Conservation (phyloP, 768 basidiomycete genomes). For the Neoboletus brunneissimus region DNA sequence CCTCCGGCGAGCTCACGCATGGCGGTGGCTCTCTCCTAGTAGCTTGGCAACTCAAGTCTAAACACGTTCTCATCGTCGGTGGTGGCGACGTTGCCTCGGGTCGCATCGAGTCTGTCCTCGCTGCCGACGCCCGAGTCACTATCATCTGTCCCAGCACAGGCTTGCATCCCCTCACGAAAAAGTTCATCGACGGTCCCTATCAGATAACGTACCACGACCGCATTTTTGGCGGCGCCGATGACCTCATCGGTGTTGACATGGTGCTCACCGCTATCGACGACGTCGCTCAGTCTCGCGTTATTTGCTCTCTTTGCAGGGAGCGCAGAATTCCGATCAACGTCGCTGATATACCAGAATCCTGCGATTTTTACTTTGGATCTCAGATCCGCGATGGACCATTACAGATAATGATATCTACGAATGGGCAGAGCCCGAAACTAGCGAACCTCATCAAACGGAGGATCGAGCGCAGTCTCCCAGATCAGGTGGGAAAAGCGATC, state of each 20-base stretch:
- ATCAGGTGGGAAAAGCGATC: slow-evolving; percentile 73
- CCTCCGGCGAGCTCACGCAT: slow-evolving; percentile 4
- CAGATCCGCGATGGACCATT: slow-evolving; percentile 88
- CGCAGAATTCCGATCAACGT: slow-evolving; percentile 86
- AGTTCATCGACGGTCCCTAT: slow-evolving; percentile 43
- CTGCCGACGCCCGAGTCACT: slow-evolving; percentile 73
- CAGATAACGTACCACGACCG: slow-evolving; percentile 72
- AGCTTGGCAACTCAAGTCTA: slow-evolving; percentile 89
- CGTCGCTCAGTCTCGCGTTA: slow-evolving; percentile 63
- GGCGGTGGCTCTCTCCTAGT: slow-evolving; percentile 79
- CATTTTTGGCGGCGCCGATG: slow-evolving; percentile 58
- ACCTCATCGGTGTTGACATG: slow-evolving; percentile 74
- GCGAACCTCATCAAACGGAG: slow-evolving; percentile 76
- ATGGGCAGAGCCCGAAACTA: slow-evolving; percentile 88
- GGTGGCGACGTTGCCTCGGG: slow-evolving; percentile 91
- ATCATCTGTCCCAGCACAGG: slow-evolving; percentile 71
- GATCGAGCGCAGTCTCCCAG: slow-evolving; percentile 68
- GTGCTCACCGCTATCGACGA: slow-evolving; percentile 94
- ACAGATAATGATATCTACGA: slow-evolving; percentile 95
- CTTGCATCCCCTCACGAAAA: slow-evolving; percentile 57
- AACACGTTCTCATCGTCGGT: slow-evolving; percentile 86
- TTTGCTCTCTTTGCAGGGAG: slow-evolving; percentile 65
- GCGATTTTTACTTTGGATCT: slow-evolving; percentile 98
- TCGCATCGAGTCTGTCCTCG: slow-evolving; percentile 81
- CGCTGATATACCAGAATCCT: slow-evolving; percentile 91